These are phyloP conservation scores for Claviceps sp. DNA, from an alignment of 2,329 filamentous ascomycete genomes.

Conservation along the genomic window DNA sequence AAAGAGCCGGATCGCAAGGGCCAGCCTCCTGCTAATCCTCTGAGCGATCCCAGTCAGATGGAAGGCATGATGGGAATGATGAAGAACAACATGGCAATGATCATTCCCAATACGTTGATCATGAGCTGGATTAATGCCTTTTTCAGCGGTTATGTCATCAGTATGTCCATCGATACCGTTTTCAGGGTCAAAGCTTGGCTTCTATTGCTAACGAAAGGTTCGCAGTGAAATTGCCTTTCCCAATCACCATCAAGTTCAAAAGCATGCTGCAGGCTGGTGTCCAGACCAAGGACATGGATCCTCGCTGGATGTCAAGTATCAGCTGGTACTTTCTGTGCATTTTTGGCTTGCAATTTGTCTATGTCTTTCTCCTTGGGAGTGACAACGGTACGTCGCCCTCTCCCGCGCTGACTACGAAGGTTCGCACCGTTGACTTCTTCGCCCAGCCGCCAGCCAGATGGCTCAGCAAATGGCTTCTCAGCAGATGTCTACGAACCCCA, in stretches of 20 bases:
- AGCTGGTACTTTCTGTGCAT: conserved; percentile 98
- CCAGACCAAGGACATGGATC: conserved; percentile 88
- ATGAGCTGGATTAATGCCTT: conserved; percentile 99
- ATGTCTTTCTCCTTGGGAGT: conserved; percentile 89
- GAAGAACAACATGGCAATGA: conserved; percentile 99
- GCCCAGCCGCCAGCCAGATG: conserved; percentile 75
- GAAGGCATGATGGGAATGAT: conserved; percentile 99
- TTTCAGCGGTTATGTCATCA: conserved; percentile 95
- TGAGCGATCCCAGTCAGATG: conserved; percentile 93
- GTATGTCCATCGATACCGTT: conserved; percentile 33
- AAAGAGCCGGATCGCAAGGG: conserved; percentile 80
- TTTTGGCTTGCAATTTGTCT: conserved; percentile 91
- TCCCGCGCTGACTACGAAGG: not conserved
- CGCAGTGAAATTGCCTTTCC: conserved; percentile 91
- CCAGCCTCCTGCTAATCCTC: conserved; percentile 81
- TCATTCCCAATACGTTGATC: conserved; percentile 94
- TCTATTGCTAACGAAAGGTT: conserved; percentile 10
- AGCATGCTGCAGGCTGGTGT: conserved; percentile 97
- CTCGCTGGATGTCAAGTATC: conserved; percentile 95
- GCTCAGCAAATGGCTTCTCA: conserved; percentile 75
- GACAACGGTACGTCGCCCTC: conserved; percentile 69
- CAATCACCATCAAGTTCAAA: conserved; percentile 97
- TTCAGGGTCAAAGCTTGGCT: not conserved
- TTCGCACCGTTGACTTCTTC: conserved; percentile 7
- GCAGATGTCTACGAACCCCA: conserved; percentile 28